phyloP scores from a whole-genome alignment of 1,284 basidiomycete genomes.

The Papiliotrema laurentii region DNA sequence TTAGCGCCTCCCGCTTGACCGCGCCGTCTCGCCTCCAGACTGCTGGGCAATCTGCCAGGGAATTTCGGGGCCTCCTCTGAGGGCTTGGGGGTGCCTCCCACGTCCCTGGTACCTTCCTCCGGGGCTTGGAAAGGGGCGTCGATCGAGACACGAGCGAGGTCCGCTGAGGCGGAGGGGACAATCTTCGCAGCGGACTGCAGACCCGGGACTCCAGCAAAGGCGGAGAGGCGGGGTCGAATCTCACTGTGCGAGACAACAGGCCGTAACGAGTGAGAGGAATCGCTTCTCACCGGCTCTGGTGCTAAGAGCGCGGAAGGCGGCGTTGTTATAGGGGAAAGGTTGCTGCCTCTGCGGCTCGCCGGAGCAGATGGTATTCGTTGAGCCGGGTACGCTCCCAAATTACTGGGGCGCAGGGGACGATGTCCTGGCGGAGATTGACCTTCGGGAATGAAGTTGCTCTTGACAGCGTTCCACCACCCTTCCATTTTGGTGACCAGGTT shows the following conservation, averaged over 20 bases:
- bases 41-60: constrained; percentile 12
- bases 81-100: constrained; percentile 15
- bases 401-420: constrained; percentile 11
- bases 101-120: not conserved
- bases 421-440: constrained; percentile 8
- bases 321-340: constrained; percentile 14
- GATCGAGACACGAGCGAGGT: constrained; percentile 19
- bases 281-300: constrained; percentile 22
- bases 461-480: constrained; percentile 51
- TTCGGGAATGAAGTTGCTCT: constrained; percentile 45
- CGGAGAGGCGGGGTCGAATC: constrained; percentile 18
- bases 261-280: constrained; percentile 29
- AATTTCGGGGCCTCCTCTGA: constrained; percentile 19
- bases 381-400: constrained; percentile 13
- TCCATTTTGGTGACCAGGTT: constrained; percentile 50
- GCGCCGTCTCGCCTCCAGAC: constrained; percentile 39
- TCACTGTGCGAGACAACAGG: constrained; percentile 30
- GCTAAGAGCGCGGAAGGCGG: constrained; percentile 16
- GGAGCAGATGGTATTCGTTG: constrained; percentile 36
- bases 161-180: constrained; percentile 20
- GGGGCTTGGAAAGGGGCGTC: no score
- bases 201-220: not conserved
- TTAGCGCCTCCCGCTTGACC: constrained; percentile 26
- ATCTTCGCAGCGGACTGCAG: constrained; percentile 16
- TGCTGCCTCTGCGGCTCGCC: constrained; percentile 27